A percentile compares a stretch with the other conserved stretches of the same genome.
Conservation (phyloP, 495 filamentous ascomycete genomes). For the Thozetella sp. region DNA sequence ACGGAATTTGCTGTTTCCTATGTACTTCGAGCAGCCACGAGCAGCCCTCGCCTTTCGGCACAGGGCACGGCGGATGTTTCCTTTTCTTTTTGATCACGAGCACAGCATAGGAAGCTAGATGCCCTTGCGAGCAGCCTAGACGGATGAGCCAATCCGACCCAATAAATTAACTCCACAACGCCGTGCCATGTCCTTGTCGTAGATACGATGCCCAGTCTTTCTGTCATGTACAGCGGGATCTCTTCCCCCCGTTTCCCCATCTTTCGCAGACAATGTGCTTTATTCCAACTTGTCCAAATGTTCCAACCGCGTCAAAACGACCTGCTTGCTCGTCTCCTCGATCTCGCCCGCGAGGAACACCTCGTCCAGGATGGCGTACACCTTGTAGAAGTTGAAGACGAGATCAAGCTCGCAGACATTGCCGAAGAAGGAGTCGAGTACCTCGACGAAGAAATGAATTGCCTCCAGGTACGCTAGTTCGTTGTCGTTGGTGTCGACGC, state of each 20-base stretch:
- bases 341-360: slow-evolving; percentile 93
- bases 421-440: slow-evolving; percentile 96
- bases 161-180: background rate
- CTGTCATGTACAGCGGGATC: background rate
- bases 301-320: slow-evolving; percentile 90
- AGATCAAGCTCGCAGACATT: slow-evolving; percentile 99
- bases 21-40: background rate
- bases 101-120: no score
- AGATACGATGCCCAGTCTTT: background rate
- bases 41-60: no score
- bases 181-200: background rate
- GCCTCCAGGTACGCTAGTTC: slow-evolving; percentile 96
- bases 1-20: background rate
- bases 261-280: no score
- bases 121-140: no score
- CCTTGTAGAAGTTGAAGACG: slow-evolving; percentile 99
- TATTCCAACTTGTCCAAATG: slow-evolving; percentile 98
- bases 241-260: background rate
- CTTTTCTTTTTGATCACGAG: no score
- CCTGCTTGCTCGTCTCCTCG: slow-evolving; percentile 98
- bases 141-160: no score
- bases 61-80: no score
- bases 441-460: slow-evolving; percentile 99
- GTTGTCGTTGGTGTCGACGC: slow-evolving; percentile 98
- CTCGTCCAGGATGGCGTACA: slow-evolving; percentile 98